Evolutionary conservation across 345 rosid species (phyloP).

Genomic region (Brassica juncea): DNA sequence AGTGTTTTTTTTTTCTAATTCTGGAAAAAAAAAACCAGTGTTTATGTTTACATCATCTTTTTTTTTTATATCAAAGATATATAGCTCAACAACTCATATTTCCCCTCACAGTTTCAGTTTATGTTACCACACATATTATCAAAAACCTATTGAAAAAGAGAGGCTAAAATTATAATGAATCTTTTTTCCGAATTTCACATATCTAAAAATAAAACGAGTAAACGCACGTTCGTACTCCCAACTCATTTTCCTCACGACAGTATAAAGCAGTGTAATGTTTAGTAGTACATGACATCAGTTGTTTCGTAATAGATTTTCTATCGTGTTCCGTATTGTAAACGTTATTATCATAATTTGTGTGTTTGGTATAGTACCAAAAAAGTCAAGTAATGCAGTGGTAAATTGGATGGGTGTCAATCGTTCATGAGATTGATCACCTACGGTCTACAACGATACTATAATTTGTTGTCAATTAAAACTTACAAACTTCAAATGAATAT

Average conservation of each 20-base stretch:
- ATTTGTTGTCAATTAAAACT: not conserved
- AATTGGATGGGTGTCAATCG: constrained; percentile 11
- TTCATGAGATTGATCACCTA: not conserved
- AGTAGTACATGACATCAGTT: not conserved
- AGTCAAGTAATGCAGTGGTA: constrained; percentile 23
- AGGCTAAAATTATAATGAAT: not conserved
- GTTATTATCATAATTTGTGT: not conserved
- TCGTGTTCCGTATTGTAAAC: not conserved
- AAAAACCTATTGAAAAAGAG: not conserved
- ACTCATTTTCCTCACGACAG: constrained; percentile 12
- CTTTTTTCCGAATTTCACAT: not conserved
- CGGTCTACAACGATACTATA: not conserved
- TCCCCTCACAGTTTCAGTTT: not conserved
- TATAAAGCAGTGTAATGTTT: not conserved
- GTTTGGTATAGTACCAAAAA: constrained; percentile 18
- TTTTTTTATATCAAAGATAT: not conserved
- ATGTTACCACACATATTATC: not conserved
- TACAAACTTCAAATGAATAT: not conserved
- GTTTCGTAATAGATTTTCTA: not conserved
- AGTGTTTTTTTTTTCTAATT: too few species aligned
- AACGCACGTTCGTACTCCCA: not conserved
- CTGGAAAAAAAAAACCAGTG: not conserved
- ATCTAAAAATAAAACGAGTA: not conserved
- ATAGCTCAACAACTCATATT: not conserved
- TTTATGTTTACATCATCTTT: not conserved